Base-by-base conservation (phyloP, 2,329 filamentous ascomycete genomes). In the Cytospora piceicola region DNA sequence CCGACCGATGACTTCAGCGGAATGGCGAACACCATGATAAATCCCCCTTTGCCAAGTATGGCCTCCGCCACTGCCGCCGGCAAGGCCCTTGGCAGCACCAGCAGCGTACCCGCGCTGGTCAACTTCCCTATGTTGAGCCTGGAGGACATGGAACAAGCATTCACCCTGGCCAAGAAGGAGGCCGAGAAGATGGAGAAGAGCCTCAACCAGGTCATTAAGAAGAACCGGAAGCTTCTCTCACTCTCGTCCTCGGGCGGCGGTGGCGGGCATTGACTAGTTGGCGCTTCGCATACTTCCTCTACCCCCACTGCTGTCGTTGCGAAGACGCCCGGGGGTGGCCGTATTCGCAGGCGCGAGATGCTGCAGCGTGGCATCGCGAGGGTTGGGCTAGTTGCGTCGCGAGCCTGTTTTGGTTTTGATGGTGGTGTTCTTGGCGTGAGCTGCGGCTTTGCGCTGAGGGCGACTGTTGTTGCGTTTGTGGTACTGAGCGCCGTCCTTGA, bases 131-230 rank as follows among this genome's bases (percentile, higher is more conserved):
- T 87, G 9, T 84, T 90, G 81, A 86, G 79, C 57, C 80, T 89
- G 2, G 83, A 88, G 68, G 89, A 90, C 66, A 84, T 87, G 2
- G 88, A 91, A 77, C 78, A 77, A 64, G 84, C 84, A 55, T 77
- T 86, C 53, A 71, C 74, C 27, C 74, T 81, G 46, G 82, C 85
- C 32, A 80, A 82, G 59, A 86, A 83, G 73, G 88, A 90, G 74
- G 84, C 84, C 8, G 87, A 89, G 69, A 83, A 80, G 71, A 74
- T 88, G 34, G 87, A 90, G 77, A 89, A 87, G 79, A 84, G 79
- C 54, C 75, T 90, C 63, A 85, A 85, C 73, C 79, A 82, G 53
- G 73, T 88, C 24, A 82, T 90, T 63, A 85, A 84, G 77, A 84
- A 83, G 74, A 90, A 90, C 72, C 77, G 82, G 64, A 79, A 83